A percentile compares a stretch with the other conserved stretches of the same genome.
phyloP scores from a whole-genome alignment of 768 basidiomycete genomes.

The Mycena haematopus region DNA sequence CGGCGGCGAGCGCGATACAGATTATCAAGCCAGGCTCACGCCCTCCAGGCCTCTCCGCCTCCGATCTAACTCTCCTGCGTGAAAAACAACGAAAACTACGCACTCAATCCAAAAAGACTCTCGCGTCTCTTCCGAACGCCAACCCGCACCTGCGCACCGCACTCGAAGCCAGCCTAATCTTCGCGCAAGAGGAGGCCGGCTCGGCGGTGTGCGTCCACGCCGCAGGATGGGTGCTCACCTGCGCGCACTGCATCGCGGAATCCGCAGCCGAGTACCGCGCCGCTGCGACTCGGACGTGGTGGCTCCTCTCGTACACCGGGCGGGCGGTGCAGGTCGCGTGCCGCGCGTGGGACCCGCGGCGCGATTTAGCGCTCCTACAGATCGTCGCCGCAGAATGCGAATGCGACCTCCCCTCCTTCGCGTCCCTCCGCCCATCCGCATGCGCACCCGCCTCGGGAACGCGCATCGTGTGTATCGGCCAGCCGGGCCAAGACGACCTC shows the following conservation, averaged over 20 bases:
- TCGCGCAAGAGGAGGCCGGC: slow-evolving; percentile 12
- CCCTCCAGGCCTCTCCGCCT: slow-evolving; percentile 11
- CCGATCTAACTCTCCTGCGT: slow-evolving; percentile 13
- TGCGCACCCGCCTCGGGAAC: not conserved
- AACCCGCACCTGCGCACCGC: slow-evolving; percentile 9
- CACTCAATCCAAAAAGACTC: not conserved
- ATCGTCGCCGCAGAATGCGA: slow-evolving; percentile 2
- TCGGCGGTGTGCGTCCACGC: slow-evolving; percentile 11
- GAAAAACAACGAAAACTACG: slow-evolving; percentile 6
- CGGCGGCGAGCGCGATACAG: not conserved
- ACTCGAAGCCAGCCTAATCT: slow-evolving; percentile 14
- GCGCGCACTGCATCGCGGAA: slow-evolving; percentile 13
- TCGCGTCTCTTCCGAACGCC: slow-evolving; percentile 1
- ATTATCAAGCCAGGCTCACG: slow-evolving; percentile 2
- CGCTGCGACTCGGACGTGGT: not conserved
- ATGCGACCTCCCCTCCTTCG: not conserved
- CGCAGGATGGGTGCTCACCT: slow-evolving; percentile 10
- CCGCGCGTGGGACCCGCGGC: slow-evolving; percentile 11
- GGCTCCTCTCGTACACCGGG: slow-evolving; percentile 13
- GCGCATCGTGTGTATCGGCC: slow-evolving; percentile 13
- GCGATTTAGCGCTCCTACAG: slow-evolving; percentile 12
- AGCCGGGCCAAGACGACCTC: slow-evolving; percentile 18
- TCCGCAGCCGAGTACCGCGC: slow-evolving; percentile 3
- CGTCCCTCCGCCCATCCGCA: not conserved
- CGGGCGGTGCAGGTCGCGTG: slow-evolving; percentile 10